Percentiles rank a stretch among this genome's conserved stretches.
Conservation (phyloP, 31 red algal genomes). For the Endocladia muricata region DNA sequence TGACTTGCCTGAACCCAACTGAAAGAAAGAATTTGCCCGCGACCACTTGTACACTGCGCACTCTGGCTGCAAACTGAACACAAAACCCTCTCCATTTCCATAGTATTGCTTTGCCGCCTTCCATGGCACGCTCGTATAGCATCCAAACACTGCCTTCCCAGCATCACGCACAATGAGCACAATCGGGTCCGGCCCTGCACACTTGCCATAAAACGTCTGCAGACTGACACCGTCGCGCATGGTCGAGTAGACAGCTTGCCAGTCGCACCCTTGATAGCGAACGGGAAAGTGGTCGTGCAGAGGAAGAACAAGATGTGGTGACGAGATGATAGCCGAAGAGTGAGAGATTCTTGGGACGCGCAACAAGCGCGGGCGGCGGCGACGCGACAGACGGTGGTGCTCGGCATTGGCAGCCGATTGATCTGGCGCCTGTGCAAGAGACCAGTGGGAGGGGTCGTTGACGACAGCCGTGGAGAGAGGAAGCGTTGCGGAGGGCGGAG, state of each 20-base stretch:
- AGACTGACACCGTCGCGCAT: slow-evolving; percentile 73
- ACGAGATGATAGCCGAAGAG: slow-evolving; percentile 20
- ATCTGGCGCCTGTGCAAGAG: background rate
- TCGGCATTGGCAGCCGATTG: background rate
- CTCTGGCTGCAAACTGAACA: slow-evolving; percentile 51
- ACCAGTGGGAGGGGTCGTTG: background rate
- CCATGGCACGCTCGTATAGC: slow-evolving; percentile 72
- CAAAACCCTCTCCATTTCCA: slow-evolving; percentile 83
- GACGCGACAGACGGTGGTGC: background rate
- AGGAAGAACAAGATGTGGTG: slow-evolving; percentile 14
- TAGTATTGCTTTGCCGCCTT: slow-evolving; percentile 54
- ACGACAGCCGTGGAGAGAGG: background rate
- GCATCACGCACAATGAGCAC: slow-evolving; percentile 65
- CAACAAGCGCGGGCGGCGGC: slow-evolving; percentile 6
- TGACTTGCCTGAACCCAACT: slow-evolving; percentile 32
- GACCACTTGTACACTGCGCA: slow-evolving; percentile 72
- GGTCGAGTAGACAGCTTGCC: slow-evolving; percentile 85
- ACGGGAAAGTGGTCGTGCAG: slow-evolving; percentile 63
- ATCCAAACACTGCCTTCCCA: slow-evolving; percentile 70
- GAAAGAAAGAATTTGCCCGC: slow-evolving; percentile 77
- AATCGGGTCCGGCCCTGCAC: slow-evolving; percentile 37
- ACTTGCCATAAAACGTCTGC: slow-evolving; percentile 74
- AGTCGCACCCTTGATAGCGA: slow-evolving; percentile 45
- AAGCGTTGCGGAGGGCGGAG: background rate
- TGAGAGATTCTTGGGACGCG: slow-evolving; percentile 14